Evolutionary conservation across 768 basidiomycete genomes (phyloP).

Genomic region (Leccinum subtestaceum): DNA sequence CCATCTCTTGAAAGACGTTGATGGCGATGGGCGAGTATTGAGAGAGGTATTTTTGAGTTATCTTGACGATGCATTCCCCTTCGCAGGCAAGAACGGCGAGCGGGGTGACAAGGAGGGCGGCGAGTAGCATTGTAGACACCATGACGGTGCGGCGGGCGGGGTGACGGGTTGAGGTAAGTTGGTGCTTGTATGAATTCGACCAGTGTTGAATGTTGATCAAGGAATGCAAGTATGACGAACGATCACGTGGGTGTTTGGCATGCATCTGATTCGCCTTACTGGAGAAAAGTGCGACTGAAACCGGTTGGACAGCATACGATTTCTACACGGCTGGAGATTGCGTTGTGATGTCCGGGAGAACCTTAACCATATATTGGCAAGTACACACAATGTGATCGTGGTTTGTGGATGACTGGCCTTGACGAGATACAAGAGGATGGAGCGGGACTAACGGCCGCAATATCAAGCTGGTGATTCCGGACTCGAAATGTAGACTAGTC

Average conservation of each 20-base stretch:
- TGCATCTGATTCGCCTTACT: background rate
- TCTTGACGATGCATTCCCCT: slow-evolving; percentile 61
- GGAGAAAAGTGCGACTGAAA: background rate
- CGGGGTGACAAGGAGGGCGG: slow-evolving; percentile 31
- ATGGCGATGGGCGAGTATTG: slow-evolving; percentile 49
- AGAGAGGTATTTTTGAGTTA: slow-evolving; percentile 52
- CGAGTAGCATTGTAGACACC: slow-evolving; percentile 19
- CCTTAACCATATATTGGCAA: background rate
- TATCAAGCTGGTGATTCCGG: background rate
- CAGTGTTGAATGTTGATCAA: background rate
- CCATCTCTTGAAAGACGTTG: slow-evolving; percentile 40
- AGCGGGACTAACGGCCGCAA: slow-evolving; percentile 5
- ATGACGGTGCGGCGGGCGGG: slow-evolving; percentile 17
- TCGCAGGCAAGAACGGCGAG: slow-evolving; percentile 57
- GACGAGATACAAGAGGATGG: background rate
- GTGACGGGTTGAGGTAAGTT: background rate
- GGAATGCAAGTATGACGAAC: background rate
- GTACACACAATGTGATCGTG: background rate
- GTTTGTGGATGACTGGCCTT: background rate
- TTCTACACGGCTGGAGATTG: background rate
- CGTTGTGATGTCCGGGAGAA: background rate
- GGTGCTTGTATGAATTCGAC: background rate
- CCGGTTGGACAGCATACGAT: background rate
- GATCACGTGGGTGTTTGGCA: slow-evolving; percentile 23
- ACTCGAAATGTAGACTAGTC: slow-evolving; percentile 20